These are phyloP conservation scores for Suillus lakei DNA, from an alignment of 768 basidiomycete genomes.

Conservation along the genomic window DNA sequence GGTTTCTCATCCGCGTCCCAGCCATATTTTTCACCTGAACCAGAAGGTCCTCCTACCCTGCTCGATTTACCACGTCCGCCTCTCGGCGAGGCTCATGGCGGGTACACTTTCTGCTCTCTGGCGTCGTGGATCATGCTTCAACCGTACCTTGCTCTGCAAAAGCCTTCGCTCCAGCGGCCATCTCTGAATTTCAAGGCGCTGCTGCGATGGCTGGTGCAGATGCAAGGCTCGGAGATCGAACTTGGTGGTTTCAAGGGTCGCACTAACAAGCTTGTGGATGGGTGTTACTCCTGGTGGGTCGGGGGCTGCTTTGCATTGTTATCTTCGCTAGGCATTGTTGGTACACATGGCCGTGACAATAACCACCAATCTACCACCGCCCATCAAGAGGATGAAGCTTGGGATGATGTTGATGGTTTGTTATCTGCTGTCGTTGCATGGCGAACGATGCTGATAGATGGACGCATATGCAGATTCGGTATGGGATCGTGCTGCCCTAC, in stretches of 20 bases:
- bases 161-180: constrained; percentile 29
- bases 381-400: constrained; percentile 44
- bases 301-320: constrained; percentile 85
- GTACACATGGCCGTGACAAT: constrained; percentile 36
- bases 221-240: constrained; percentile 86
- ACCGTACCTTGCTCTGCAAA: constrained; percentile 47
- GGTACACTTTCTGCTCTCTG: constrained; percentile 94
- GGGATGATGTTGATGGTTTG: constrained; percentile 76
- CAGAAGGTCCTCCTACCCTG: constrained; percentile 27
- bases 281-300: constrained; percentile 99
- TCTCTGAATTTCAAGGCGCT: constrained; percentile 63
- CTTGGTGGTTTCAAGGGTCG: constrained; percentile 92
- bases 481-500: constrained; percentile 72
- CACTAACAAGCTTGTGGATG: constrained; percentile 98
- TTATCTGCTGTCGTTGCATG: background rate
- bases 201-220: constrained; percentile 79
- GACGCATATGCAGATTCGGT: constrained; percentile 41
- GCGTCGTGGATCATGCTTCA: constrained; percentile 83
- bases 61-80: constrained; percentile 63
- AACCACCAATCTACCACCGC: constrained; percentile 12
- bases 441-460: constrained; percentile 29
- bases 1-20: constrained; percentile 86
- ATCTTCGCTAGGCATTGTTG: constrained; percentile 57
- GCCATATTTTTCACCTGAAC: constrained; percentile 55
- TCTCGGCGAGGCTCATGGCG: constrained; percentile 96